phyloP scores from a whole-genome alignment of 2,329 filamentous ascomycete genomes.

The Botryotinia narcissicola region DNA sequence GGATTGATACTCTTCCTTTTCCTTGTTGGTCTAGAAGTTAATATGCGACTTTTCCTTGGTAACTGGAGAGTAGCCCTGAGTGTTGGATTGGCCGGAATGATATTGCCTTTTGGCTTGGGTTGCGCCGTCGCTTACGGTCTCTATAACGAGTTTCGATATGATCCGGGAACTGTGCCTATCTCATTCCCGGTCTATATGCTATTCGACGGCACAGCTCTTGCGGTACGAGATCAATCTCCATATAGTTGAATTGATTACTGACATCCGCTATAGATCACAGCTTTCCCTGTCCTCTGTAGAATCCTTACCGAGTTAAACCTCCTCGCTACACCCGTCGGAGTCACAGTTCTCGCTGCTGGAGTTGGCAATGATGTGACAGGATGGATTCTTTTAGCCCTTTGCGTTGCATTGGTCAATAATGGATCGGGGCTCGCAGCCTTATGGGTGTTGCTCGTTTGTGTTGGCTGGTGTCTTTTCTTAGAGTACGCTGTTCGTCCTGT shows the following conservation, averaged over 20 bases:
- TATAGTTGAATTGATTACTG: neutral
- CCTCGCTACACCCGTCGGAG: constrained; percentile 76
- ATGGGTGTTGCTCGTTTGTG: constrained; percentile 74
- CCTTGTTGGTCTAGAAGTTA: constrained; percentile 82
- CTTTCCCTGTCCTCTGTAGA: constrained; percentile 86
- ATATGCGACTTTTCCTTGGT: constrained; percentile 70
- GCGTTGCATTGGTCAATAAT: constrained; percentile 89
- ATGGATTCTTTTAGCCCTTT: constrained; percentile 90
- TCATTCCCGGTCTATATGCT: constrained; percentile 63
- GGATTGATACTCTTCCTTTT: constrained; percentile 85
- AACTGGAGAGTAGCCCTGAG: constrained; percentile 80
- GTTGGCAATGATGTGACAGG: constrained; percentile 90
- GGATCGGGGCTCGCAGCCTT: constrained; percentile 77
- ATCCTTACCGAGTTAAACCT: constrained; percentile 90
- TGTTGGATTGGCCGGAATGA: constrained; percentile 77
- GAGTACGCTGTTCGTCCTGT: constrained; percentile 68
- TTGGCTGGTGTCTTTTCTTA: constrained; percentile 75
- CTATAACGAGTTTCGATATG: constrained; percentile 64
- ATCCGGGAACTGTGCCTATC: constrained; percentile 52
- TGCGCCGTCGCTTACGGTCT: constrained; percentile 78
- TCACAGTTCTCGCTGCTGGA: constrained; percentile 85
- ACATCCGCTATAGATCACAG: constrained; percentile 60
- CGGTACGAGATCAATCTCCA: constrained; percentile 39
- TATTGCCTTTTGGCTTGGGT: constrained; percentile 78
- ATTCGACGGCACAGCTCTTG: constrained; percentile 90